phyloP scores from a whole-genome alignment of 2,329 filamentous ascomycete species.

The Ophiostoma perfectum region DNA sequence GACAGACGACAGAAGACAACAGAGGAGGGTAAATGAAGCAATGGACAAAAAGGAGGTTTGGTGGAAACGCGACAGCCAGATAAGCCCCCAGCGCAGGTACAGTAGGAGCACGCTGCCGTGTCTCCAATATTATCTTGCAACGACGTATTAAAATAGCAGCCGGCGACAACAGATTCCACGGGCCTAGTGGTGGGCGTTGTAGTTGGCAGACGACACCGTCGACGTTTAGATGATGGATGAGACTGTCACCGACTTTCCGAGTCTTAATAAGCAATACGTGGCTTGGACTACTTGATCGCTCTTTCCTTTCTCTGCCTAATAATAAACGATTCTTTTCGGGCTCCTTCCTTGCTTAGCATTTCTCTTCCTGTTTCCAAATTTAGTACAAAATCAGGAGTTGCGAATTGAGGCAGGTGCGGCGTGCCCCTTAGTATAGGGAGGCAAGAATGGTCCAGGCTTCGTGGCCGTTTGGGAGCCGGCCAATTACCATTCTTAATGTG shows the following conservation, averaged over 20 bases:
- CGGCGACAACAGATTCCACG: not conserved
- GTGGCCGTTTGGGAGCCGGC: conserved; percentile 10
- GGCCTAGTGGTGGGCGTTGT: not conserved
- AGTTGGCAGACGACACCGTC: not conserved
- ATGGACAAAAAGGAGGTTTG: not conserved
- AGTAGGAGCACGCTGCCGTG: not conserved
- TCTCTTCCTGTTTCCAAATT: not conserved
- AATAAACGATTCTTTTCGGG: not conserved
- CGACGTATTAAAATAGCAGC: not conserved
- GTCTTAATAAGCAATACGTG: not conserved
- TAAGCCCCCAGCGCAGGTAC: conserved; percentile 12
- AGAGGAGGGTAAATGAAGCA: not conserved
- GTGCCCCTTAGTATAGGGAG: not conserved
- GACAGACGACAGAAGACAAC: not conserved
- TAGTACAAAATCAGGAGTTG: conserved; percentile 7
- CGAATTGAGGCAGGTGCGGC: not conserved
- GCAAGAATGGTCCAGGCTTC: conserved; percentile 11
- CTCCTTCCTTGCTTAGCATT: not conserved
- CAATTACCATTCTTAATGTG: not conserved
- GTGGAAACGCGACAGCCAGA: conserved; percentile 16
- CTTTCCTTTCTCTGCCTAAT: not conserved
- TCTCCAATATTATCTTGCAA: conserved; percentile 9
- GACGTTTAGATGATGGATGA: not conserved
- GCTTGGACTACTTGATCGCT: not conserved
- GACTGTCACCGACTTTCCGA: not conserved